Conservation (phyloP, 2,329 filamentous ascomycete species). For the Diaporthe destruens region DNA sequence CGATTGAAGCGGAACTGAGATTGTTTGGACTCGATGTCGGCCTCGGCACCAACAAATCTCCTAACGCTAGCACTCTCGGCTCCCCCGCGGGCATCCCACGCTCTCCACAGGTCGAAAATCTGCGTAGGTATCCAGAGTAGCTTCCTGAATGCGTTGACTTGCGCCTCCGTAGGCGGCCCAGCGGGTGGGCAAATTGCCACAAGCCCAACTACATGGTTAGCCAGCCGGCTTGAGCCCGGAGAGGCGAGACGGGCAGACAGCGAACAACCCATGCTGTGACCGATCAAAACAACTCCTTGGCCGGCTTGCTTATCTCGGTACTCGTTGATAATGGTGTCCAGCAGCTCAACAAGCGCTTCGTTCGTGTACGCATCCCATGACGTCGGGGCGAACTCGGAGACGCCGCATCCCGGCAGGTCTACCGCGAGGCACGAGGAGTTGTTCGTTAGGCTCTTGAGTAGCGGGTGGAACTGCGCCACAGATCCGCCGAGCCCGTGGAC, state of each 20-base stretch:
- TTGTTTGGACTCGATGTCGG: slow-evolving; percentile 74
- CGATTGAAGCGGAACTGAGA: slow-evolving; percentile 82
- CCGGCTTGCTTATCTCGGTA: slow-evolving; percentile 73
- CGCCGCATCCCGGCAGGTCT: slow-evolving; percentile 90
- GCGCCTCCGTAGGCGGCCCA: slow-evolving; percentile 68
- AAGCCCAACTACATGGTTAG: slow-evolving; percentile 77
- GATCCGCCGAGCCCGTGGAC: slow-evolving; percentile 95
- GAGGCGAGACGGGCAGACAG: slow-evolving; percentile 78
- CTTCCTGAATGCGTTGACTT: slow-evolving; percentile 64
- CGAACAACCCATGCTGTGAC: slow-evolving; percentile 91
- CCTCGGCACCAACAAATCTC: slow-evolving; percentile 78
- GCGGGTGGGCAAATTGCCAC: slow-evolving; percentile 86
- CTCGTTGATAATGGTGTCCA: slow-evolving; percentile 80
- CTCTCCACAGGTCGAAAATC: slow-evolving; percentile 81
- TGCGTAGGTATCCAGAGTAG: slow-evolving; percentile 77
- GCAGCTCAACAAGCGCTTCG: slow-evolving; percentile 79
- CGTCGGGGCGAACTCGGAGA: slow-evolving; percentile 79
- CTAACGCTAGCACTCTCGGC: slow-evolving; percentile 81
- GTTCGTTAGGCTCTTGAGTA: slow-evolving; percentile 85
- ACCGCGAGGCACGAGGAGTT: slow-evolving; percentile 87
- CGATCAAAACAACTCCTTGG: slow-evolving; percentile 84
- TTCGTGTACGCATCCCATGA: slow-evolving; percentile 84
- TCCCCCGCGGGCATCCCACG: slow-evolving; percentile 84
- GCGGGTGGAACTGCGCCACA: slow-evolving; percentile 84
- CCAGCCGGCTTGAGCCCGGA: slow-evolving; percentile 64